Evolutionary conservation across 73 alveolate genomes (phyloP).

Genomic region (Paramecium primaurelia): DNA sequence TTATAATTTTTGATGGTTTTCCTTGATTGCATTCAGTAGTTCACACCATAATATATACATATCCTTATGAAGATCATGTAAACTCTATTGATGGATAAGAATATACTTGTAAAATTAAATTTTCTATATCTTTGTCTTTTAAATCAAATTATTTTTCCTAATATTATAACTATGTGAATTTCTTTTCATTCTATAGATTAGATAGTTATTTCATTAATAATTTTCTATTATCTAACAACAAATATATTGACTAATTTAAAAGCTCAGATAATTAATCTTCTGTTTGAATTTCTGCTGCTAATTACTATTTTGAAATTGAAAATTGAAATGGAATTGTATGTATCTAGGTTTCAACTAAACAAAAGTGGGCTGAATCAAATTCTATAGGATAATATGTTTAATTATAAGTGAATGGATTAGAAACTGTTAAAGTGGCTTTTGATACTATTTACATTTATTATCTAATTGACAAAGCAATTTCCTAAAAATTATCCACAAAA

Average conservation of each 20-base stretch:
- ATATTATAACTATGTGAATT: neutral
- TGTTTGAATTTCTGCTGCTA: neutral
- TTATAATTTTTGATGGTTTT: neutral
- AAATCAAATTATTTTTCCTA: neutral
- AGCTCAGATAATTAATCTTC: neutral
- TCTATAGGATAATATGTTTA: slow-evolving; percentile 4
- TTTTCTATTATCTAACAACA: neutral
- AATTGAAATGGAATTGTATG: neutral
- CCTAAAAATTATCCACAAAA: neutral
- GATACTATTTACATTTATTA: neutral
- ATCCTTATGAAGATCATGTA: neutral
- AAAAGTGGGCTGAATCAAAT: slow-evolving; percentile 3
- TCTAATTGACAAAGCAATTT: neutral
- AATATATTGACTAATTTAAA: neutral
- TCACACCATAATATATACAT: neutral
- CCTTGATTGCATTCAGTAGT: neutral
- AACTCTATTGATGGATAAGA: neutral
- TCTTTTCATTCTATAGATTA: neutral
- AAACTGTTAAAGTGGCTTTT: neutral
- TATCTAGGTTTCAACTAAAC: neutral
- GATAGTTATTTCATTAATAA: neutral
- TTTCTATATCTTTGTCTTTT: neutral
- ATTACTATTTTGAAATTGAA: neutral
- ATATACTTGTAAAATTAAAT: neutral
- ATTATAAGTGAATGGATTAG: neutral